Evolutionary conservation across 352 stramenopile genomes (phyloP).

Genomic region (Phytopythium vexans): DNA sequence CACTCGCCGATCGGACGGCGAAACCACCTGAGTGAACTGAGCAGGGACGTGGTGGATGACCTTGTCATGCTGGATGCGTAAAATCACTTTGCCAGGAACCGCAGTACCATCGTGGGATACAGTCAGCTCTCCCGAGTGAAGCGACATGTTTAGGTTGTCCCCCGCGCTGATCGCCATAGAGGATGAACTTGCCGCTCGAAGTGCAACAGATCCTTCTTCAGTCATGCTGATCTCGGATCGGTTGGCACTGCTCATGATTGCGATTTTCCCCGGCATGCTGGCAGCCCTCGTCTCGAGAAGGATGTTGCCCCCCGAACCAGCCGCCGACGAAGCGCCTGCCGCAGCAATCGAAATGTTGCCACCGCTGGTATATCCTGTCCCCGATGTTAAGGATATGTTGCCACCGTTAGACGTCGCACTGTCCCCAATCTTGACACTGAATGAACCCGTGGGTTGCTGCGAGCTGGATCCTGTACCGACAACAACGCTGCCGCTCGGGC

Average conservation of each 20-base stretch:
- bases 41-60: slow-evolving; percentile 73
- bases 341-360: slow-evolving; percentile 21
- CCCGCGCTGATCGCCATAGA: slow-evolving; percentile 41
- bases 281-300: slow-evolving; percentile 20
- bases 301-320: slow-evolving; percentile 16
- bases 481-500: slow-evolving; percentile 4
- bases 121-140: slow-evolving; percentile 47
- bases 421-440: not conserved
- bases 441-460: not conserved
- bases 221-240: slow-evolving; percentile 20
- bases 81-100: slow-evolving; percentile 46
- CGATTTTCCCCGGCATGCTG: slow-evolving; percentile 8
- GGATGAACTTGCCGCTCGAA: slow-evolving; percentile 27
- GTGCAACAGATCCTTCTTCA: slow-evolving; percentile 29
- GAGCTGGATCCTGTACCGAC: slow-evolving; percentile 23
- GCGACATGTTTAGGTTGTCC: slow-evolving; percentile 43
- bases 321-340: slow-evolving; percentile 10
- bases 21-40: slow-evolving; percentile 89
- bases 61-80: slow-evolving; percentile 51
- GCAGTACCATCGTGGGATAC: slow-evolving; percentile 41
- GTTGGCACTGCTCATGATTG: slow-evolving; percentile 15
- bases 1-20: slow-evolving; percentile 91
- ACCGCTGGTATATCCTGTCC: not conserved
- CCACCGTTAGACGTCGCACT: not conserved
- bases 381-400: slow-evolving; percentile 4